phyloP scores from a whole-genome alignment of 2,329 filamentous ascomycete genomes.

The Colletotrichum limetticola region DNA sequence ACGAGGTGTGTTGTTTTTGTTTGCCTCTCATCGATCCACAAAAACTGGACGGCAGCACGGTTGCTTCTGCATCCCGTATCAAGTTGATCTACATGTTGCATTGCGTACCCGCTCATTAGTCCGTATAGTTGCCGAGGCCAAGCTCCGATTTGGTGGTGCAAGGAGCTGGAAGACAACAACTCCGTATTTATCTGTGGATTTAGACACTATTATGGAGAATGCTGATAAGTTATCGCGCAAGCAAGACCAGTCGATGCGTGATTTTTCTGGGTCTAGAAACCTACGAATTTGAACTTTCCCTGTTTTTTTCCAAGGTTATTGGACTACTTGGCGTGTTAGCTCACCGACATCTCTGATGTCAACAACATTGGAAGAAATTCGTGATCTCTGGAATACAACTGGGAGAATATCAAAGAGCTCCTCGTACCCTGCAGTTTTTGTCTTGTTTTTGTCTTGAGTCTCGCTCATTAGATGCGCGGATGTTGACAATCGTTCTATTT shows the following conservation, averaged over 20 bases:
- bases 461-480: neutral
- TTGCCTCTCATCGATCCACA: neutral
- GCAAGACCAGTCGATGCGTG: neutral
- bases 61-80: constrained; percentile 5
- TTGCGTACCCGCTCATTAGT: constrained; percentile 1
- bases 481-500: neutral
- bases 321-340: neutral
- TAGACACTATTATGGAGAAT: neutral
- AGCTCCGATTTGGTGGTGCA: constrained; percentile 1
- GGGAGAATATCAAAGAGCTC: neutral
- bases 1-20: neutral
- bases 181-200: neutral
- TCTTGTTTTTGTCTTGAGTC: neutral
- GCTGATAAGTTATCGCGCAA: neutral
- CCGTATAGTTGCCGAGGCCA: neutral
- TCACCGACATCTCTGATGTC: neutral
- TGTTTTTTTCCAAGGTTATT: neutral
- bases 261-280: neutral
- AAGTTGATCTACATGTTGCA: neutral
- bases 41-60: neutral
- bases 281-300: neutral
- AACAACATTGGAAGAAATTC: neutral
- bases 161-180: neutral
- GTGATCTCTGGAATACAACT: neutral
- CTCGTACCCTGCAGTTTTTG: neutral